Conservation (phyloP, 2,329 filamentous ascomycete species). For the Colletotrichum australisinense region DNA sequence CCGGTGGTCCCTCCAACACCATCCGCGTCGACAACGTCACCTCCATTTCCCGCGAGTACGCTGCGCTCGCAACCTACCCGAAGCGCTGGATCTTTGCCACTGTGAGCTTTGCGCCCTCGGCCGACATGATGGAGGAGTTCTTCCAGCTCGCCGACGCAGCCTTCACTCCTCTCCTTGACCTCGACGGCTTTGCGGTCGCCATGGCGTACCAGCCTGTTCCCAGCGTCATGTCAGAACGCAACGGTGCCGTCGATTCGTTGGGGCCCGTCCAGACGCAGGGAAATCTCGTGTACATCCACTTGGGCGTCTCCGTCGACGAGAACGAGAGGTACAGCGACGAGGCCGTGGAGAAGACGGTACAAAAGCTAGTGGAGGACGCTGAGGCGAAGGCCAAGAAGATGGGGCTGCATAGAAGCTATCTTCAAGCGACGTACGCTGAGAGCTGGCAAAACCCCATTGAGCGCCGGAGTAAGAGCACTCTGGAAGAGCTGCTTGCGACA, state of each 20-base stretch:
- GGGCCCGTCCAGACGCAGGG: constrained; percentile 4
- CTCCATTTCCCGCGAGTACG: constrained; percentile 17
- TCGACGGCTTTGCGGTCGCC: constrained; percentile 6
- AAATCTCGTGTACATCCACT: constrained; percentile 11
- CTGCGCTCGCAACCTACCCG: constrained; percentile 1
- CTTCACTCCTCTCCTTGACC: not conserved
- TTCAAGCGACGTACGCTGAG: constrained; percentile 11
- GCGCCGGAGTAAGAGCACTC: not conserved
- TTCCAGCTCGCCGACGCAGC: constrained; percentile 14
- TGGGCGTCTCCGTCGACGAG: not conserved
- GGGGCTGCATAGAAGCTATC: not conserved
- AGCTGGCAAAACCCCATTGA: constrained; percentile 21
- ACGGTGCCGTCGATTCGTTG: not conserved
- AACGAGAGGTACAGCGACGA: not conserved
- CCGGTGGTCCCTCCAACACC: constrained; percentile 8
- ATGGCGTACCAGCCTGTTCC: constrained; percentile 21
- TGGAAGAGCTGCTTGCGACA: constrained; percentile 7
- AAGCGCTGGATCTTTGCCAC: constrained; percentile 9
- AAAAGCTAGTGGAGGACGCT: not conserved
- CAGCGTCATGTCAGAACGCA: not conserved
- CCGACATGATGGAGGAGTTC: constrained; percentile 15
- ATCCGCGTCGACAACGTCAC: constrained; percentile 18
- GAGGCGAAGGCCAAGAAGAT: constrained; percentile 1
- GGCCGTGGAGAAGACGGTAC: not conserved
- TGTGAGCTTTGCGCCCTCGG: constrained; percentile 13